Evolutionary conservation across 1,139 yeast genomes (phyloP).

Genomic region (Scheffersomyces cryptocercus): DNA sequence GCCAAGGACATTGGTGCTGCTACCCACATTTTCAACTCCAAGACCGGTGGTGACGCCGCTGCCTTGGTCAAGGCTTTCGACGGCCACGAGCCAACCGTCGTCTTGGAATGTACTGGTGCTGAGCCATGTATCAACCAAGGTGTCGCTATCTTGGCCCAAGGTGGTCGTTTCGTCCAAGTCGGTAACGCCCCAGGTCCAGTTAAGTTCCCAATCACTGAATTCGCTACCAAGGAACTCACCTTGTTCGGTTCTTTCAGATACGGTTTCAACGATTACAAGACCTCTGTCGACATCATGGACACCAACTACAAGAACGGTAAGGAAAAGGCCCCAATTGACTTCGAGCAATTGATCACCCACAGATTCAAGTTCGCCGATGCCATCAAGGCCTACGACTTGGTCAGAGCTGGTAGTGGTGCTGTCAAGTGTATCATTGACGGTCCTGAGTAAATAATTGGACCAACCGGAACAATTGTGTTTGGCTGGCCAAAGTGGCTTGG

Average conservation of each 20-base stretch:
- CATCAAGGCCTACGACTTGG: slow-evolving; percentile 75
- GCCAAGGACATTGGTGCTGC: slow-evolving; percentile 61
- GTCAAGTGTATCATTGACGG: slow-evolving; percentile 51
- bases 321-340: slow-evolving; percentile 44
- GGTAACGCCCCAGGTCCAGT: slow-evolving; percentile 74
- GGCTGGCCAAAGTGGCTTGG: too few relatives aligned
- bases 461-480: slow-evolving; percentile 3
- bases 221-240: slow-evolving; percentile 68
- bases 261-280: slow-evolving; percentile 74
- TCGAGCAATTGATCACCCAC: slow-evolving; percentile 71
- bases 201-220: slow-evolving; percentile 71
- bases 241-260: slow-evolving; percentile 83
- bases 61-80: slow-evolving; percentile 43
- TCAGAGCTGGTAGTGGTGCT: slow-evolving; percentile 47
- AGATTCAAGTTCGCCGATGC: slow-evolving; percentile 75
- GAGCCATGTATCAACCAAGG: slow-evolving; percentile 69
- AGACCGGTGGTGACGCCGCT: slow-evolving; percentile 37
- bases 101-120: slow-evolving; percentile 75
- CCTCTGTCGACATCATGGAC: slow-evolving; percentile 66
- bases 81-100: slow-evolving; percentile 55
- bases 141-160: slow-evolving; percentile 54
- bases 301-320: slow-evolving; percentile 63
- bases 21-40: slow-evolving; percentile 61
- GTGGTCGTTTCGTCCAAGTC: slow-evolving; percentile 72
- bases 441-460: slow-evolving; percentile 26